phyloP scores from a whole-genome alignment of 2,329 filamentous ascomycete species.

The Volutella citrinella region DNA sequence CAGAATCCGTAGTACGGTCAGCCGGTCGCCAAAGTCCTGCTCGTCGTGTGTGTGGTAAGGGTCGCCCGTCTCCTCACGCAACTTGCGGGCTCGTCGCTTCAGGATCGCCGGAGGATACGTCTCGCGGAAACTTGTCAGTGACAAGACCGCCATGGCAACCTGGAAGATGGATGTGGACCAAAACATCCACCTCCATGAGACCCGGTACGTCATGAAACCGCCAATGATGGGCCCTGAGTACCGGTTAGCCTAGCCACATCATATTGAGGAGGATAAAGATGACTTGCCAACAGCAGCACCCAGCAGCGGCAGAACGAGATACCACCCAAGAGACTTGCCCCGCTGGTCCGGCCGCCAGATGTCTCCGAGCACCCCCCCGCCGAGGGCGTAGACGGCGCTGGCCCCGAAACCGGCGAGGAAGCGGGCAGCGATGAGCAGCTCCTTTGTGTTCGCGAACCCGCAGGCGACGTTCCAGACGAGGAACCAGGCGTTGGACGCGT shows the following conservation, averaged over 20 bases:
- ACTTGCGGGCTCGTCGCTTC: conserved; percentile 25
- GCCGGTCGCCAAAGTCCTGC: conserved; percentile 27
- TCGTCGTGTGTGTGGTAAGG: conserved; percentile 37
- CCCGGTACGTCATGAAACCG: conserved; percentile 34
- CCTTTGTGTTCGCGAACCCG: conserved; percentile 37
- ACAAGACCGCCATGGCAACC: conserved; percentile 31
- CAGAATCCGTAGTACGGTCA: conserved; percentile 25
- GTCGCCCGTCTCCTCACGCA: conserved; percentile 30
- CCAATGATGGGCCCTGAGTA: conserved; percentile 38
- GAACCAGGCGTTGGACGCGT: conserved; percentile 46
- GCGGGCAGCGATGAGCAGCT: conserved; percentile 40
- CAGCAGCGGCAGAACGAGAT: conserved; percentile 38
- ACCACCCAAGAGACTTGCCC: conserved; percentile 37
- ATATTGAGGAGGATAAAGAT: background rate
- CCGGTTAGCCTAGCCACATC: too few relatives aligned
- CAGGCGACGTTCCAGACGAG: conserved; percentile 47
- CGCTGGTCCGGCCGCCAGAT: conserved; percentile 44
- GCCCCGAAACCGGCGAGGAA: conserved; percentile 49
- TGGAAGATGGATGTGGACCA: conserved; percentile 43
- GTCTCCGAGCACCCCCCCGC: conserved; percentile 45
- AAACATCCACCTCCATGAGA: conserved; percentile 45
- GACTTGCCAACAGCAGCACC: conserved; percentile 34
- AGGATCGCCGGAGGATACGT: conserved; percentile 38
- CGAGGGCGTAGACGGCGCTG: conserved; percentile 42
- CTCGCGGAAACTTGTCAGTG: conserved; percentile 33